Conservation (phyloP, 2,329 filamentous ascomycete genomes). For the Clonostachys byssicola region DNA sequence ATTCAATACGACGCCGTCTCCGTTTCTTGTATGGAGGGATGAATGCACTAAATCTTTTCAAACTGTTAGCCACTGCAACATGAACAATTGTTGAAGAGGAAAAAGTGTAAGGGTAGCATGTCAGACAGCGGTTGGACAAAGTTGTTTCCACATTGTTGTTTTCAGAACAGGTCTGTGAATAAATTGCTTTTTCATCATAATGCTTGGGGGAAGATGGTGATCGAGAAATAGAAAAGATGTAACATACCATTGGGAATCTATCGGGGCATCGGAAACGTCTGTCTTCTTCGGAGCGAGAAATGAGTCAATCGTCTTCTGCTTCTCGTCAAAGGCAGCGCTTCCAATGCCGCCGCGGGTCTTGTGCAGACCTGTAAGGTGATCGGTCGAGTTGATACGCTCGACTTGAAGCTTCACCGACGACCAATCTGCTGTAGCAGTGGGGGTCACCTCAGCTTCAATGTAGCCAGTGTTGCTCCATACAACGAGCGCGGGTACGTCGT, state of each 20-base stretch:
- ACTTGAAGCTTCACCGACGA: conserved; percentile 35
- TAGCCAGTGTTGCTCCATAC: conserved; percentile 52
- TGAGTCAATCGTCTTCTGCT: conserved; percentile 69
- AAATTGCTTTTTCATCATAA: conserved; percentile 66
- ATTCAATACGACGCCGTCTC: too few relatives aligned
- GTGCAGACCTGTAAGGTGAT: conserved; percentile 70
- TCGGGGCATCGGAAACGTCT: conserved; percentile 14
- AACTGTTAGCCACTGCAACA: too few relatives aligned
- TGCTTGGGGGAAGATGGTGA: conserved; percentile 10
- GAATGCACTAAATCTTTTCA: too few relatives aligned
- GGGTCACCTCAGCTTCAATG: conserved; percentile 22
- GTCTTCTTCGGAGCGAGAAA: conserved; percentile 55
- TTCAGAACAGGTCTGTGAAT: conserved; percentile 87
- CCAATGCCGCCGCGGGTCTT: conserved; percentile 81
- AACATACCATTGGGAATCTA: conserved; percentile 30
- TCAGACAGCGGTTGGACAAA: conserved; percentile 87
- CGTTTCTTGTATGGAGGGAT: too few relatives aligned
- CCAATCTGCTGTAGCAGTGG: not conserved
- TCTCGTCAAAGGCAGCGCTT: conserved; percentile 69
- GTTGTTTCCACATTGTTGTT: conserved; percentile 58
- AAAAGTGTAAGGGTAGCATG: conserved; percentile 7
- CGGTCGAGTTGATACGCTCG: conserved; percentile 60
- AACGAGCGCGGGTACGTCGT: conserved; percentile 9
- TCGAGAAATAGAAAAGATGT: conserved; percentile 6
- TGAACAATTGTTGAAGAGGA: not conserved